Evolutionary conservation across 345 rosid species (phyloP).

Genomic region (Eucalyptus marginata): DNA sequence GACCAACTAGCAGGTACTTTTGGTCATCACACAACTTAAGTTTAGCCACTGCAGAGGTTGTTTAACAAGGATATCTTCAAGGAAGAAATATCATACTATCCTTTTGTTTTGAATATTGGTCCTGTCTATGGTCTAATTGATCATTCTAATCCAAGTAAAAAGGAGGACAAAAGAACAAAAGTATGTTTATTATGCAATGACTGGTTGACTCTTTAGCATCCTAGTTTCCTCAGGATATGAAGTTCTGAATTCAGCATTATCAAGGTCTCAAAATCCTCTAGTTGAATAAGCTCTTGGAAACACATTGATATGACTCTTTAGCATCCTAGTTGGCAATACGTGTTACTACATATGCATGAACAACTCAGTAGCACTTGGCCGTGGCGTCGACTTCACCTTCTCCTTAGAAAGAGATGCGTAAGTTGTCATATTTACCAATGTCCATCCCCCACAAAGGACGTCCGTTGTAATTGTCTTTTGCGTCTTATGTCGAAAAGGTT

Average conservation of each 20-base stretch:
- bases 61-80: background rate
- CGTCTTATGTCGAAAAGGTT: conserved; percentile 28
- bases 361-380: conserved; percentile 68
- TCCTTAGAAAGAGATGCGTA: conserved; percentile 75
- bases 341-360: conserved; percentile 73
- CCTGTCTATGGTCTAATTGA: background rate
- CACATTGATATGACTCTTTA: background rate
- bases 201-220: background rate
- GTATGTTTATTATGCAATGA: background rate
- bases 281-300: background rate
- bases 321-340: conserved; percentile 56
- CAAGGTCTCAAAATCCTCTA: background rate
- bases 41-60: background rate
- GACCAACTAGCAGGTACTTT: conserved; percentile 42
- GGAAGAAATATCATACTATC: background rate
- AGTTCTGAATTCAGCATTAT: background rate
- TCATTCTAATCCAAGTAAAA: background rate
- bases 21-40: background rate
- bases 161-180: background rate
- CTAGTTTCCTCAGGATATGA: background rate
- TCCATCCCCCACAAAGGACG: background rate
- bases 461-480: background rate
- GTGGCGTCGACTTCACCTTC: conserved; percentile 73
- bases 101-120: background rate
- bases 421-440: conserved; percentile 14